Conservation (phyloP, 768 basidiomycete species). For the Lactarius evosmus region DNA sequence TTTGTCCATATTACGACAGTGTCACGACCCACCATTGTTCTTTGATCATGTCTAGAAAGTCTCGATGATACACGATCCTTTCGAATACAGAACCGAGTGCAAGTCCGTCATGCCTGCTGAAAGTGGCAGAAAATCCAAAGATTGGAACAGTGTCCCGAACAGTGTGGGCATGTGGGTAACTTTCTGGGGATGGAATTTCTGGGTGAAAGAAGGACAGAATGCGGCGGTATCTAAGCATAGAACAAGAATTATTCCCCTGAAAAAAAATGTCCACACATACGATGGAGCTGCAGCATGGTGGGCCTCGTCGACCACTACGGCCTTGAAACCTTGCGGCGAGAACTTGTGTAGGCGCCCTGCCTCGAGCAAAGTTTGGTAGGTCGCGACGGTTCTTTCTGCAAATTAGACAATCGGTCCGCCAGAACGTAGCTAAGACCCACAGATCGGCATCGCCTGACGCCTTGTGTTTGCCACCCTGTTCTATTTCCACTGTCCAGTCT, state of each 20-base stretch:
- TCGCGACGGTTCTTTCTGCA: conserved; percentile 69
- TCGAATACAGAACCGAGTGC: conserved; percentile 88
- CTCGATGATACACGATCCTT: conserved; percentile 87
- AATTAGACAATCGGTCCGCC: not conserved
- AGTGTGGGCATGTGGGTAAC: conserved; percentile 30
- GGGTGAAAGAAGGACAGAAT: conserved; percentile 82
- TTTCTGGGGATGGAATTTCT: conserved; percentile 55
- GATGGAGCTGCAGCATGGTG: conserved; percentile 94
- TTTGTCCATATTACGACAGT: not conserved
- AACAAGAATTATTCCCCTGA: conserved; percentile 14
- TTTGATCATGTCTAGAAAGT: conserved; percentile 89
- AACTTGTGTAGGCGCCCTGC: conserved; percentile 70
- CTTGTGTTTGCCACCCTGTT: conserved; percentile 73
- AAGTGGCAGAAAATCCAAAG: conserved; percentile 94
- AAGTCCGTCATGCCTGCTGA: conserved; percentile 86
- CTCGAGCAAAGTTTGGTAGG: conserved; percentile 79
- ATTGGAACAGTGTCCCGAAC: conserved; percentile 62
- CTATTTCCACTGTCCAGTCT: conserved; percentile 81
- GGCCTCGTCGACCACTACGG: conserved; percentile 87
- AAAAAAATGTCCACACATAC: conserved; percentile 44
- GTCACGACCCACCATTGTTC: conserved; percentile 67
- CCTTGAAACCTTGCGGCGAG: conserved; percentile 60
- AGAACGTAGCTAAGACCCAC: conserved; percentile 43
- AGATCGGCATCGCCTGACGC: conserved; percentile 84
- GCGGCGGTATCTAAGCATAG: conserved; percentile 60